Conservation (phyloP, 1,284 basidiomycete species). For the Phenoliferia sp. region DNA sequence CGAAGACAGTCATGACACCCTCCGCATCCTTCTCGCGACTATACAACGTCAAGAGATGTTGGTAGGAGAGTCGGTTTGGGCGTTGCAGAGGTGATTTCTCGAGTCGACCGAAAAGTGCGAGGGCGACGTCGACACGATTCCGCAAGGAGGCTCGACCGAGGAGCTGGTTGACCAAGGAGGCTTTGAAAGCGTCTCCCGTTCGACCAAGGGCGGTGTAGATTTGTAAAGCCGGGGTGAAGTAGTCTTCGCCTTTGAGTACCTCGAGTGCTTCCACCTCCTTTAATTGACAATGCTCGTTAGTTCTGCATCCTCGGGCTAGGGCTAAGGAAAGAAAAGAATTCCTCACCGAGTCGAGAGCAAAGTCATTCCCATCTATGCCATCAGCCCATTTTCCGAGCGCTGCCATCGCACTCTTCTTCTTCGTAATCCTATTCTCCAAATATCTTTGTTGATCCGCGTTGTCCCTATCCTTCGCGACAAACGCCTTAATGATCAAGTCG, state of each 20-base stretch:
- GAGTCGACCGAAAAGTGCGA: conserved; percentile 63
- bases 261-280: conserved; percentile 26
- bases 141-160: conserved; percentile 62
- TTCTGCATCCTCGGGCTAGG: conserved; percentile 1
- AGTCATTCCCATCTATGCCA: conserved; percentile 7
- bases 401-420: conserved; percentile 13
- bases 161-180: conserved; percentile 49
- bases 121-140: conserved; percentile 58
- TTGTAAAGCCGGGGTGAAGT: conserved; percentile 64
- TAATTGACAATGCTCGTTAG: neutral
- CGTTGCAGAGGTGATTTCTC: conserved; percentile 50
- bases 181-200: conserved; percentile 39
- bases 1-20: conserved; percentile 63
- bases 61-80: conserved; percentile 52
- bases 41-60: conserved; percentile 61
- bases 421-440: conserved; percentile 48
- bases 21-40: conserved; percentile 52
- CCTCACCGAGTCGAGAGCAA: conserved; percentile 6
- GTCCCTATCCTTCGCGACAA: conserved; percentile 69
- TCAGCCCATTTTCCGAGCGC: conserved; percentile 30
- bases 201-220: conserved; percentile 60
- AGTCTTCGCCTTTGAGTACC: conserved; percentile 57
- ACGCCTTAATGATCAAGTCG: conserved; percentile 59
- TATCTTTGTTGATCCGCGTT: conserved; percentile 51
- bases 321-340: neutral